Evolutionary conservation across 106 monocot species (phyloP).

Genomic region (Phalaenopsis equestris): DNA sequence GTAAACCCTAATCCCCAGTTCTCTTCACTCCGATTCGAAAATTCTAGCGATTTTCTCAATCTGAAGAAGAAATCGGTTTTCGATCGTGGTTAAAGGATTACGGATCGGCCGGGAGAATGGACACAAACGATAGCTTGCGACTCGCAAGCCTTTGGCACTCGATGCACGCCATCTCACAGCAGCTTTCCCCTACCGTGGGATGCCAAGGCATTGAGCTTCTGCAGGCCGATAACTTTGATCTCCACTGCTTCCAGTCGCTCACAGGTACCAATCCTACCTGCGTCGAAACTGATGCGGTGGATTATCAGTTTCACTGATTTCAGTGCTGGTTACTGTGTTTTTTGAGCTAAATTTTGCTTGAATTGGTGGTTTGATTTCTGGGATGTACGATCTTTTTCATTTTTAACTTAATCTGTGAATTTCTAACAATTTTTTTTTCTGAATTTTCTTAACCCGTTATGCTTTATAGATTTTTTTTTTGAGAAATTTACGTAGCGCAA

Average conservation of each 20-base stretch:
- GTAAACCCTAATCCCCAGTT: neutral
- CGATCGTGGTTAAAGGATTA: slow-evolving; percentile 48
- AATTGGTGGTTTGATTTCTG: neutral
- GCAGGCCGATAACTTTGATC: slow-evolving; percentile 85
- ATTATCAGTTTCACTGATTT: neutral
- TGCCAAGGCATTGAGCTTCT: slow-evolving; percentile 86
- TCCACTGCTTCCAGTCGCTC: slow-evolving; percentile 96
- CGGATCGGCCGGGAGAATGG: slow-evolving; percentile 84
- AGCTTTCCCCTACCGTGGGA: slow-evolving; percentile 74
- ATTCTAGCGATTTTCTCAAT: neutral
- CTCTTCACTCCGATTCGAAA: neutral
- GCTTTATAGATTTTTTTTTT: neutral
- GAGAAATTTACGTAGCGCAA: too few species aligned
- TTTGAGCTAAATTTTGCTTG: neutral
- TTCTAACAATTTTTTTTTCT: neutral
- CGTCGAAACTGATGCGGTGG: neutral
- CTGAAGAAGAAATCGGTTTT: neutral
- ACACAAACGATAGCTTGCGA: slow-evolving; percentile 90
- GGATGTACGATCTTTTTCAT: neutral
- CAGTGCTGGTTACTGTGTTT: neutral
- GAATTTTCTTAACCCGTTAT: neutral
- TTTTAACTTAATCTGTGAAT: neutral
- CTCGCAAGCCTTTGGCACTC: slow-evolving; percentile 96
- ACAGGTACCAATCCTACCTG: slow-evolving; percentile 41
- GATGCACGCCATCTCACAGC: slow-evolving; percentile 98